A percentile compares a stretch with the other conserved stretches of the same genome.
These are phyloP conservation scores for Paracorniculantispora psalliotae DNA, from an alignment of 2,329 filamentous ascomycete genomes.

Conservation along the genomic window DNA sequence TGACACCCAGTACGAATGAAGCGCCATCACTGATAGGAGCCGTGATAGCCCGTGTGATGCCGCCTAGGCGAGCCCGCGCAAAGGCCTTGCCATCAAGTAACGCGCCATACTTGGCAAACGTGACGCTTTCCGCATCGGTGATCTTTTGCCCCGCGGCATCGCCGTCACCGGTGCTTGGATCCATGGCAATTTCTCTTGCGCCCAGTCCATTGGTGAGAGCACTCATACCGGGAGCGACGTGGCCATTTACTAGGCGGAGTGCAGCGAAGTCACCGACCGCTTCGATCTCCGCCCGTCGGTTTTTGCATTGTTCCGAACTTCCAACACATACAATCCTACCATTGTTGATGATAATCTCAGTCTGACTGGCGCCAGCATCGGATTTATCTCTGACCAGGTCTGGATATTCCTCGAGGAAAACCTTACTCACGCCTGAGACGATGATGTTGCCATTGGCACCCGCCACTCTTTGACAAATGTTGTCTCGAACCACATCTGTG, in stretches of 20 bases:
- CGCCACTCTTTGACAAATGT: slow-evolving; percentile 23
- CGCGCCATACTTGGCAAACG: slow-evolving; percentile 37
- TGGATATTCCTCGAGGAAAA: slow-evolving; percentile 27
- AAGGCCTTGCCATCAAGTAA: slow-evolving; percentile 37
- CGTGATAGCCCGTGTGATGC: slow-evolving; percentile 39
- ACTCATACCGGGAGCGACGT: slow-evolving; percentile 45
- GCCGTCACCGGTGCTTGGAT: slow-evolving; percentile 44
- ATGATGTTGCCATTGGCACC: slow-evolving; percentile 25
- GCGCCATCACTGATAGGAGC: slow-evolving; percentile 26
- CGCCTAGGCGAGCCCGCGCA: slow-evolving; percentile 36
- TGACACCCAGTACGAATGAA: slow-evolving; percentile 36
- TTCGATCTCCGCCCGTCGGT: slow-evolving; percentile 15
- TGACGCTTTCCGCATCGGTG: slow-evolving; percentile 26
- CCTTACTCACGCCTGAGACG: slow-evolving; percentile 33
- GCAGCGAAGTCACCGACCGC: slow-evolving; percentile 27
- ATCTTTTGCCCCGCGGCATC: slow-evolving; percentile 23
- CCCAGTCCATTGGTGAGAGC: slow-evolving; percentile 44
- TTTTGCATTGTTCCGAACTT: background rate
- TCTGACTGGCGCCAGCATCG: background rate
- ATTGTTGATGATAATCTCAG: background rate
- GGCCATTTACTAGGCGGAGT: slow-evolving; percentile 39
- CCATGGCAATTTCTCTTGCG: slow-evolving; percentile 43
- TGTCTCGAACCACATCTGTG: slow-evolving; percentile 16
- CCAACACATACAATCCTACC: background rate
- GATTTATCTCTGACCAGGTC: background rate